Conservation (phyloP, 164 flowering plant species). For the Magnolia changhungtana region DNA sequence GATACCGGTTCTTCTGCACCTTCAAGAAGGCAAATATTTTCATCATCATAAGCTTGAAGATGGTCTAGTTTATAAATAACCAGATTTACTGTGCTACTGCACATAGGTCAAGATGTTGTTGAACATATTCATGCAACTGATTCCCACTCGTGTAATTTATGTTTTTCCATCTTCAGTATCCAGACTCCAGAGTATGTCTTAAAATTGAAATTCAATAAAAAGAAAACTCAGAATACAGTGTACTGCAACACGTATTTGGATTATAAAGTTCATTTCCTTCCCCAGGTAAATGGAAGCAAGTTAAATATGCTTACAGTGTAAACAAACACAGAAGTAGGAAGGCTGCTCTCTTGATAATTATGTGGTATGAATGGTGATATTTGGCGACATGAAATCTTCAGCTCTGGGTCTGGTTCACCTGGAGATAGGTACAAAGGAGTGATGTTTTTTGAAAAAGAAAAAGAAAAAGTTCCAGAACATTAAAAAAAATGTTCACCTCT, state of each 20-base stretch:
- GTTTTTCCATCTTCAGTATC: too few relatives aligned
- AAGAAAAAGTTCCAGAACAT: not conserved
- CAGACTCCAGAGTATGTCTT: too few relatives aligned
- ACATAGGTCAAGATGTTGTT: not conserved
- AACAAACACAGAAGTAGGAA: conserved; percentile 91
- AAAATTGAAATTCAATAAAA: not conserved
- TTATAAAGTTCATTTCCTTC: not conserved
- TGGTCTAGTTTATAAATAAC: not conserved
- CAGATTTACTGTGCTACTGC: not conserved
- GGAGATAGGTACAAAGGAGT: conserved; percentile 9
- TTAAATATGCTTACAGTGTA: conserved; percentile 60
- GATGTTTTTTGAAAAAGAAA: not conserved
- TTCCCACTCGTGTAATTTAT: too few relatives aligned
- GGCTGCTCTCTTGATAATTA: conserved; percentile 93
- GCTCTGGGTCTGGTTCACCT: conserved; percentile 99
- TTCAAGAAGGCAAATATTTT: not conserved
- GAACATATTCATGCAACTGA: too few relatives aligned
- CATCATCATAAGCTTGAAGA: not conserved
- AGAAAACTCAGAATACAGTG: not conserved
- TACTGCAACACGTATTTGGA: not conserved
- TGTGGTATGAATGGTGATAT: conserved; percentile 98
- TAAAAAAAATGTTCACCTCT: too few relatives aligned
- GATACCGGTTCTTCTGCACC: not conserved
- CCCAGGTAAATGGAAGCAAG: not conserved
- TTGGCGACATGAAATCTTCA: conserved; percentile 95